These are phyloP conservation scores for Camelina laxa DNA, from an alignment of 345 rosid genomes.

Conservation along the genomic window DNA sequence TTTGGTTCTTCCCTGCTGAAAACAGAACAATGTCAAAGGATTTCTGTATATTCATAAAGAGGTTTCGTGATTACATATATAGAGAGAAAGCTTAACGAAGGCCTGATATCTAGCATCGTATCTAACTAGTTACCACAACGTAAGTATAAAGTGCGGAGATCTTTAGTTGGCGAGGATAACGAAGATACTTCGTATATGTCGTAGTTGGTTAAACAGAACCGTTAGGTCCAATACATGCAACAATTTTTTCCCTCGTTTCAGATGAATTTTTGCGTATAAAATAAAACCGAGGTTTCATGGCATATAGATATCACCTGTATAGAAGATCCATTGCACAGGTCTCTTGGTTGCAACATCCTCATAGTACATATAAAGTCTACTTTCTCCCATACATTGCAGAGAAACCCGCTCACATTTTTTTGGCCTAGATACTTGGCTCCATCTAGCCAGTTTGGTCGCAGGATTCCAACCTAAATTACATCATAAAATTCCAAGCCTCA, in stretches of 20 bases:
- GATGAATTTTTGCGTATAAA: neutral
- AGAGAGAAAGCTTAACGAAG: too few species aligned
- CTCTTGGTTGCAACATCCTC: constrained; percentile 64
- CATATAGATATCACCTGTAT: constrained; percentile 45
- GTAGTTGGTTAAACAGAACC: too few species aligned
- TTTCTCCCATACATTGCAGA: constrained; percentile 69
- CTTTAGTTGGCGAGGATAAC: too few species aligned
- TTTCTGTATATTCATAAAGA: too few species aligned
- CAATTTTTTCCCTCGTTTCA: neutral
- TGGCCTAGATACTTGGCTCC: constrained; percentile 68
- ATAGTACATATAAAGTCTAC: constrained; percentile 68
- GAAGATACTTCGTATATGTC: too few species aligned
- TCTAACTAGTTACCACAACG: too few species aligned
- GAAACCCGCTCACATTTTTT: constrained; percentile 52
- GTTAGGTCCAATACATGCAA: constrained; percentile 32
- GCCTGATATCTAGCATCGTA: too few species aligned
- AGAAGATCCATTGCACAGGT: constrained; percentile 72
- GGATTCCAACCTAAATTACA: constrained; percentile 54
- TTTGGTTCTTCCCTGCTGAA: too few species aligned
- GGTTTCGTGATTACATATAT: too few species aligned
- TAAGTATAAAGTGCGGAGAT: too few species aligned
- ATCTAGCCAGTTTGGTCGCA: constrained; percentile 69
- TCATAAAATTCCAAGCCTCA: neutral
- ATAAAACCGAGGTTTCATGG: neutral
- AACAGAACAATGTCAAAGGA: too few species aligned